Conservation (phyloP, 2,329 filamentous ascomycete genomes). For the Pseudonectria buxi region DNA sequence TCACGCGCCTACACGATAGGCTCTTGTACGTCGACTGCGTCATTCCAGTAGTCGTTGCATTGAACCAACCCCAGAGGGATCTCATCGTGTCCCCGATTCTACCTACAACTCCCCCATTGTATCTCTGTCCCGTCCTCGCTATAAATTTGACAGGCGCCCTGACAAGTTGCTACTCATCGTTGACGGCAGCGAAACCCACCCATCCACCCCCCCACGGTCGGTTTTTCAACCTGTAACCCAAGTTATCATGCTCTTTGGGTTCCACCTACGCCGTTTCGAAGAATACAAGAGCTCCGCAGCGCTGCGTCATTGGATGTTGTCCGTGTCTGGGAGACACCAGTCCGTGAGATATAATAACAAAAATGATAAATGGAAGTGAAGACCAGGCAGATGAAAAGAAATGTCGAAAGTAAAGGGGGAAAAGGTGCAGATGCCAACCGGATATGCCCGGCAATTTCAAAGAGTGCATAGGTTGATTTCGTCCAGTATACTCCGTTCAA, state of each 20-base stretch:
- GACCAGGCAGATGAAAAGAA: slow-evolving; percentile 5
- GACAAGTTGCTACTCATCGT: no score
- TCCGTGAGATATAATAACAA: slow-evolving; percentile 10
- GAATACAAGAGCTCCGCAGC: slow-evolving; percentile 2
- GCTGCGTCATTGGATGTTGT: slow-evolving; percentile 2
- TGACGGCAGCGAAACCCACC: no score
- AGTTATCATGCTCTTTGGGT: slow-evolving; percentile 8
- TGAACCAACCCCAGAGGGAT: slow-evolving; percentile 14
- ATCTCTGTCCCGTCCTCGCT: slow-evolving; percentile 6
- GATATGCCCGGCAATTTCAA: slow-evolving; percentile 20
- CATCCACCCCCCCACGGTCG: no score
- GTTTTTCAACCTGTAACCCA: slow-evolving; percentile 1
- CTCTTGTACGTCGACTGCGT: slow-evolving; percentile 1
- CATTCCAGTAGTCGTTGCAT: slow-evolving; percentile 23
- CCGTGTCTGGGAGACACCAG: slow-evolving; percentile 2
- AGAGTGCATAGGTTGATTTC: slow-evolving; percentile 14
- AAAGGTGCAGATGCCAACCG: slow-evolving; percentile 23
- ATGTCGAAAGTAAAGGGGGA: slow-evolving; percentile 16
- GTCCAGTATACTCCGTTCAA: slow-evolving; percentile 37
- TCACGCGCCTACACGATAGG: no score
- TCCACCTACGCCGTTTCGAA: slow-evolving; percentile 3
- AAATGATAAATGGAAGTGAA: slow-evolving; percentile 15
- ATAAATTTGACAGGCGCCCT: slow-evolving; percentile 12
- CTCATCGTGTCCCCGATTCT: slow-evolving; percentile 9
- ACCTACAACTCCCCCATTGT: slow-evolving; percentile 11